These are phyloP conservation scores for Mycosphaerella sp. DNA, from an alignment of 2,329 filamentous ascomycete species.

Conservation along the genomic window DNA sequence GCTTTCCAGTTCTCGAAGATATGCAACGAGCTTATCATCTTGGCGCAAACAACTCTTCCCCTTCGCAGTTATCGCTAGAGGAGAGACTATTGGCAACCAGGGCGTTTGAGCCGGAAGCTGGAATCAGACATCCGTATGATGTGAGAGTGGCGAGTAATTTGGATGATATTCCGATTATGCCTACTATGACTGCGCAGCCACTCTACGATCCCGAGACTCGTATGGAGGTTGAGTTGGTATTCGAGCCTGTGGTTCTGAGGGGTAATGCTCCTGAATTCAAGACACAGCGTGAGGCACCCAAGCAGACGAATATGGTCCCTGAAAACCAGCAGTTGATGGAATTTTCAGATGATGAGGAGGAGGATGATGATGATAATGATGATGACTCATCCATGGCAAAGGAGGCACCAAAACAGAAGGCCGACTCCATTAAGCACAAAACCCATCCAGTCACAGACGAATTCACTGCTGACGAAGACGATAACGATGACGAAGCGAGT, in stretches of 20 bases:
- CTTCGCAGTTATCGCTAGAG: too few species aligned
- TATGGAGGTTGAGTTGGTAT: slow-evolving; percentile 6
- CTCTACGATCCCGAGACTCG: slow-evolving; percentile 5
- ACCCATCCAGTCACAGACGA: too few species aligned
- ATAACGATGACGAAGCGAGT: too few species aligned
- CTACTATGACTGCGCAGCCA: neutral
- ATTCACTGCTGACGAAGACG: too few species aligned
- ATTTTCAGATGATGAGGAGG: too few species aligned
- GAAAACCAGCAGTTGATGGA: too few species aligned
- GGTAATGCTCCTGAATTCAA: neutral
- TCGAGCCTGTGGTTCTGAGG: neutral
- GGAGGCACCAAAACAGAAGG: too few species aligned
- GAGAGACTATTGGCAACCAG: neutral
- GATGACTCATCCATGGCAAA: too few species aligned
- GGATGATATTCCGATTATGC: slow-evolving; percentile 6
- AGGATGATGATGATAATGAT: too few species aligned
- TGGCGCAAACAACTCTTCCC: neutral
- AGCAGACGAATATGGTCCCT: too few species aligned
- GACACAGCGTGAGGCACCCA: neutral
- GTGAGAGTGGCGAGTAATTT: slow-evolving; percentile 2
- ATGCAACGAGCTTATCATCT: slow-evolving; percentile 13
- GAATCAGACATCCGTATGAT: slow-evolving; percentile 2
- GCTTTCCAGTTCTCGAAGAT: slow-evolving; percentile 17
- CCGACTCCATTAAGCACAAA: too few species aligned
- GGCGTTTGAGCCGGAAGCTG: neutral